phyloP scores from a whole-genome alignment of 2,329 filamentous ascomycete genomes.

The Truncatella angustata region DNA sequence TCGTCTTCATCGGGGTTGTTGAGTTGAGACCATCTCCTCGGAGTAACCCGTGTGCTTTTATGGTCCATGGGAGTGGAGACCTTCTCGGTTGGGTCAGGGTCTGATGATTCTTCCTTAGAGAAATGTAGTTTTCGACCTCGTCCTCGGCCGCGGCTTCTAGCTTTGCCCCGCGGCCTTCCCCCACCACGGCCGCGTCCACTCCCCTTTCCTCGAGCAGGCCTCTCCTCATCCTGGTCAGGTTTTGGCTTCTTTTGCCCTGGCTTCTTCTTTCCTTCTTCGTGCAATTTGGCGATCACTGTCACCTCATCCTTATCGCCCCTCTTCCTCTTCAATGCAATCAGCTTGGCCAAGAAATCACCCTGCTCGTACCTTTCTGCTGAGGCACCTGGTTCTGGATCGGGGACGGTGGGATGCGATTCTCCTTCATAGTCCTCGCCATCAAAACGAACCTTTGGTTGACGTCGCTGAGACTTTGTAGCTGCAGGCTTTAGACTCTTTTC shows the following conservation, averaged over 20 bases:
- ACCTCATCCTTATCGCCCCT: constrained; percentile 66
- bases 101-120: background rate
- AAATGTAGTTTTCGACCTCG: background rate
- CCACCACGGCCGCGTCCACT: background rate
- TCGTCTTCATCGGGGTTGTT: background rate
- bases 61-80: background rate
- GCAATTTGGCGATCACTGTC: constrained; percentile 54
- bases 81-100: background rate
- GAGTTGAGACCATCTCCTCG: background rate
- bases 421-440: constrained; percentile 14
- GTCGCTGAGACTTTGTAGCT: constrained; percentile 13
- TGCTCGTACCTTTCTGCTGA: constrained; percentile 40
- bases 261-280: constrained; percentile 25
- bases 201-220: background rate
- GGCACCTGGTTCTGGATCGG: constrained; percentile 45
- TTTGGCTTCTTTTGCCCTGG: background rate
- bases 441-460: background rate
- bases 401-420: constrained; percentile 34
- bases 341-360: constrained; percentile 57
- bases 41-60: background rate
- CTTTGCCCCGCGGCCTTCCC: background rate
- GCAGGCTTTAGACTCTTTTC: constrained; percentile 57
- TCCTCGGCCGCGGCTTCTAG: background rate
- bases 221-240: background rate
- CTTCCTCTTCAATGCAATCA: constrained; percentile 63